These are phyloP conservation scores for Mortierella sp. DNA, from an alignment of 371 early-diverging fungal genomes.

Conservation along the genomic window DNA sequence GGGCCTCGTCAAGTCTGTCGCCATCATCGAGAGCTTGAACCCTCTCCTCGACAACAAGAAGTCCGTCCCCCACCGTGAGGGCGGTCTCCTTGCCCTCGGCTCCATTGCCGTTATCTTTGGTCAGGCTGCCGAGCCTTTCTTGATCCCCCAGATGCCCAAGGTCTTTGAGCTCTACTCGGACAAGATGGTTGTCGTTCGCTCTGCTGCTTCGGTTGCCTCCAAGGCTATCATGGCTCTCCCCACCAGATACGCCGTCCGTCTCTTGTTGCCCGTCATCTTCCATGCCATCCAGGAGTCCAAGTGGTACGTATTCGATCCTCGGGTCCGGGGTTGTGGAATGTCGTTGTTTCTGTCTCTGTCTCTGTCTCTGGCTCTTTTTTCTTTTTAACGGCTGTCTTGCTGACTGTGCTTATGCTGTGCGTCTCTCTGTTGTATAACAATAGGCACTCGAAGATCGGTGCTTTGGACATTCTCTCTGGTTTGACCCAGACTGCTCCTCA, in stretches of 20 bases:
- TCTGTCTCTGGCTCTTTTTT: not conserved
- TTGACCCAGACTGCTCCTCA: conserved; percentile 55
- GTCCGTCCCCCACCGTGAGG: conserved; percentile 65
- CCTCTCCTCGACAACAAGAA: conserved; percentile 61
- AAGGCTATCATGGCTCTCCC: conserved; percentile 57
- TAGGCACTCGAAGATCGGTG: conserved; percentile 65
- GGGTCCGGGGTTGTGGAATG: too few species aligned
- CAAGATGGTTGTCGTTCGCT: conserved; percentile 63
- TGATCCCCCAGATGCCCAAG: conserved; percentile 61
- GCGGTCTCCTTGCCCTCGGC: conserved; percentile 63
- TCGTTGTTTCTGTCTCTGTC: not conserved
- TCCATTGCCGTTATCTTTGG: conserved; percentile 57
- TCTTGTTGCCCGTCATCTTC: conserved; percentile 63
- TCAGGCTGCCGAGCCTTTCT: conserved; percentile 64
- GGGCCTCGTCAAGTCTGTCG: conserved; percentile 44
- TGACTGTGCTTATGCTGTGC: not conserved
- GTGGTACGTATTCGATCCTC: conserved; percentile 53
- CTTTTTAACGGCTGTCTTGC: not conserved
- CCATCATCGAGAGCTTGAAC: conserved; percentile 46
- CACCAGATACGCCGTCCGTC: conserved; percentile 56
- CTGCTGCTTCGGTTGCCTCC: conserved; percentile 62
- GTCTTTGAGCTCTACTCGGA: conserved; percentile 64
- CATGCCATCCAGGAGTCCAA: conserved; percentile 67
- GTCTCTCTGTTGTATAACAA: not conserved
- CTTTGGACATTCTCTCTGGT: conserved; percentile 57